Evolutionary conservation across 2,329 filamentous ascomycete genomes (phyloP), one percentile per base, ranked within the genome.

Genomic region (Curvularia sp.): DNA sequence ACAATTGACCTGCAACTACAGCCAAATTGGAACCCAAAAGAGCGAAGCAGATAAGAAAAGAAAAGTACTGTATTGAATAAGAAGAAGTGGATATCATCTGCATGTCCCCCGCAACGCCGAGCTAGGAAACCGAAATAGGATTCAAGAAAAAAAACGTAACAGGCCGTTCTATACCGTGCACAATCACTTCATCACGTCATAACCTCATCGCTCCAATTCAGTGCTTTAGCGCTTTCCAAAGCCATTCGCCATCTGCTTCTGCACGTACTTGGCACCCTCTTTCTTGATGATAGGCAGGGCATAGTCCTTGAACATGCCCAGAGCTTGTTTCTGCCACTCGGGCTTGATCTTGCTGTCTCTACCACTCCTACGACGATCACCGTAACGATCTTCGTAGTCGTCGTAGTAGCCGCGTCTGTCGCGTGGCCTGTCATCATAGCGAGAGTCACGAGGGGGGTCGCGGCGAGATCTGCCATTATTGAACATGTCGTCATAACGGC

Each of bases 271-370:
- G 13, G 63, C 65, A 5, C 73, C 73, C 53, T 75, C 71, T 5
- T 63, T 64, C 62, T 75, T 75, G 62, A 75, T 75, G 5, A 72
- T 63, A 0, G 73, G 73, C 26, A 75, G 53, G 2, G 73, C 73
- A 41, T 75, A 75, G 12, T 70, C 60, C 43, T 66, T 72, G 57
- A 75, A 75, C 67, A 75, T 69, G 48, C 61, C 58, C 63, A 72
- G 63, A 1, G 71, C 73, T 54, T 75, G 64, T 38, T 61, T 65
- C 63, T 75, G 70, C 73, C 73, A 75, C 47, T 70, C 62, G 0
- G 64, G 67, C 54, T 20, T 33, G 1, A 4, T 46, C 48, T 66
- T 67, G 4, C 42, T 53, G 3, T 60, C 49, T 38, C 64, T 53
- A 1, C 55, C 57, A n/a, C 66, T 57, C 22, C 52, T 61, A 24